Percentiles rank a stretch among this genome's conserved stretches.
Conservation (phyloP, 192 early-diverging fungal species). For the Helicostylum pulchrum region DNA sequence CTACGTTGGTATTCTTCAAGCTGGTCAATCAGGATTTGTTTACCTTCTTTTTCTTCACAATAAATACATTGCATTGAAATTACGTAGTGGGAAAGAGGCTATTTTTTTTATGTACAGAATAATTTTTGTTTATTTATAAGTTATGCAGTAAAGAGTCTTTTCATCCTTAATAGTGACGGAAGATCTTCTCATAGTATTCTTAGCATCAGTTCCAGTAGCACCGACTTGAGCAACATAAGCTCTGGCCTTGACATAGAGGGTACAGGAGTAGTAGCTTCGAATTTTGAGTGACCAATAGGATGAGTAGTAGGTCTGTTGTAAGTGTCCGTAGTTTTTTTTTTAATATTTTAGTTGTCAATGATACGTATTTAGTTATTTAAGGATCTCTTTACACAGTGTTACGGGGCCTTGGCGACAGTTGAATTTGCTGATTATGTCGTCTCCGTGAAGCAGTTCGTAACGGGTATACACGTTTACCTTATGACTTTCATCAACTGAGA, state of each 20-base stretch:
- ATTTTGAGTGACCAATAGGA: background rate
- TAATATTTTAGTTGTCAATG: no score
- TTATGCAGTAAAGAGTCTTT: background rate
- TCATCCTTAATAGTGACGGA: conserved; percentile 19
- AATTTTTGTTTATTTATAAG: background rate
- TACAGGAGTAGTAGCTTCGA: no score
- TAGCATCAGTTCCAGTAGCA: conserved; percentile 30
- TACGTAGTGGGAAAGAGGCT: no score
- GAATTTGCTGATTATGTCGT: no score
- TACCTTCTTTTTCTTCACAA: background rate
- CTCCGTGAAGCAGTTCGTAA: no score
- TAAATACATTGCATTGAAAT: background rate
- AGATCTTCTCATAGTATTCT: conserved; percentile 16
- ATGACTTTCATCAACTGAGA: no score
- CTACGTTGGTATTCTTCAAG: conserved; percentile 66
- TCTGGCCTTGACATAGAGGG: conserved; percentile 13
- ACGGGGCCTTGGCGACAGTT: no score
- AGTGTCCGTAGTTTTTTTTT: background rate
- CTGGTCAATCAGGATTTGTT: conserved; percentile 25
- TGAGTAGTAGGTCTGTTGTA: conserved; percentile 11
- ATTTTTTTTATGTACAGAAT: background rate
- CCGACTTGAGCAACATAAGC: conserved; percentile 19
- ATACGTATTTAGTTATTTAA: no score
- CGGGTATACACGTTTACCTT: no score
- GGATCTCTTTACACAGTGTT: no score